Evolutionary conservation across 2,329 filamentous ascomycete genomes (phyloP).

Genomic region (Epichloe bromicola): DNA sequence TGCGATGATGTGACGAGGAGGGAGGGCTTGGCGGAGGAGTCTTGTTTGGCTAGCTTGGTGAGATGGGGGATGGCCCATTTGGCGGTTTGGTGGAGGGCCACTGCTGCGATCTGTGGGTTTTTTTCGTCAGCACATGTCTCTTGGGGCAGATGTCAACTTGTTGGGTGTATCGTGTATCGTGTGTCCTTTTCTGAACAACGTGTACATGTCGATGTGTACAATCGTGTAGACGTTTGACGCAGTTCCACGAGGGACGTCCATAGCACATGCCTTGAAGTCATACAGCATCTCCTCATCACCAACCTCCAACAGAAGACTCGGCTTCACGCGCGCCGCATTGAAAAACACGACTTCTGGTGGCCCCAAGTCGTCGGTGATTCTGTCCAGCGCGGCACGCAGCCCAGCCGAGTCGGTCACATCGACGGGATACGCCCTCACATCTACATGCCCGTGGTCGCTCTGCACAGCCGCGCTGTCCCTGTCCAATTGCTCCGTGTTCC

Average conservation of each 20-base stretch:
- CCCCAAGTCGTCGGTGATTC: constrained; percentile 17
- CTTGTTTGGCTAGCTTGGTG: constrained; percentile 18
- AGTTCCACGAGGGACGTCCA: not conserved
- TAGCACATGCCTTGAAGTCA: constrained; percentile 31
- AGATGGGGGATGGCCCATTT: constrained; percentile 34
- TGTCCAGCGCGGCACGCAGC: not conserved
- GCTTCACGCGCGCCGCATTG: constrained; percentile 36
- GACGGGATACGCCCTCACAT: constrained; percentile 27
- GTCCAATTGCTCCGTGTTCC: constrained; percentile 26
- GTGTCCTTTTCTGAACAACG: not conserved
- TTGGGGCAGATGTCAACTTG: too few species aligned
- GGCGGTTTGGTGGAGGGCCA: constrained; percentile 33
- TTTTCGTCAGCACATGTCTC: too few species aligned
- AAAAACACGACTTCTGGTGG: constrained; percentile 36
- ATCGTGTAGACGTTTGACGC: too few species aligned
- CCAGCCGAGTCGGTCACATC: constrained; percentile 26
- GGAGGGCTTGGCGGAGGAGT: constrained; percentile 23
- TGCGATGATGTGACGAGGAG: constrained; percentile 35
- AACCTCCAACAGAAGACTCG: constrained; percentile 27
- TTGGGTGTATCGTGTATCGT: too few species aligned
- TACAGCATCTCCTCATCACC: constrained; percentile 30
- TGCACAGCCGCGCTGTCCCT: constrained; percentile 20
- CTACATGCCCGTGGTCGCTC: constrained; percentile 15
- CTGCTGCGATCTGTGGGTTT: constrained; percentile 26
- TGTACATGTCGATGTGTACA: too few species aligned